These are phyloP conservation scores for Ophiostoma tasmaniense DNA, from an alignment of 2,329 filamentous ascomycete genomes.

Conservation along the genomic window DNA sequence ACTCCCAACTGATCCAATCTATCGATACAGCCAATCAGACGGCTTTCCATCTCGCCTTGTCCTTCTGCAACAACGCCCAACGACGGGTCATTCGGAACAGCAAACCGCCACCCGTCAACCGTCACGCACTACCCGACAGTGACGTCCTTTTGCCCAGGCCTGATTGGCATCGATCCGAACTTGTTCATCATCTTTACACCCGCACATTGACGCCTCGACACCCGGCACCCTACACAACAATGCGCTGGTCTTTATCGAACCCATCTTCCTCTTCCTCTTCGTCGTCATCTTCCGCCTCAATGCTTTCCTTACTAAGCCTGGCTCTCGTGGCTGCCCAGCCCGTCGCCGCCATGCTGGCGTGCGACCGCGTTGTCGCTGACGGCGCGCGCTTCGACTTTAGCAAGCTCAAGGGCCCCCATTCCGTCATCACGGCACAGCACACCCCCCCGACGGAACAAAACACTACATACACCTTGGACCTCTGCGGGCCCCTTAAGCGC, in stretches of 20 bases:
- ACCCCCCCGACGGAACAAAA: constrained; percentile 51
- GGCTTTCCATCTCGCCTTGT: neutral
- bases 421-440: constrained; percentile 52
- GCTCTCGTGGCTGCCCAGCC: constrained; percentile 17
- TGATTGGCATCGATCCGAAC: neutral
- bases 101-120: neutral
- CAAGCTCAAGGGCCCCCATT: constrained; percentile 57
- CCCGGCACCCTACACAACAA: neutral
- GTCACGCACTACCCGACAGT: neutral
- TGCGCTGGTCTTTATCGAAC: neutral
- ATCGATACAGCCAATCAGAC: neutral
- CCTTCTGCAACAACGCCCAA: neutral
- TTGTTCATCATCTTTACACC: neutral
- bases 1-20: neutral
- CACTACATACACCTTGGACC: constrained; percentile 72
- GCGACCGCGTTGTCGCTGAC: constrained; percentile 52
- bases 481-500: constrained; percentile 61
- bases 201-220: neutral
- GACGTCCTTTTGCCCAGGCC: neutral
- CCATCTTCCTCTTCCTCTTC: neutral
- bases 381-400: constrained; percentile 55
- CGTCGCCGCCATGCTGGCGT: constrained; percentile 45
- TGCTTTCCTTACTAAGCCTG: constrained; percentile 13
- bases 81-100: constrained; percentile 4
- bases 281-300: neutral